Evolutionary conservation across 495 filamentous ascomycete genomes (phyloP), one percentile per base, ranked within the genome.

Genomic region (Chaetomium fimeti): DNA sequence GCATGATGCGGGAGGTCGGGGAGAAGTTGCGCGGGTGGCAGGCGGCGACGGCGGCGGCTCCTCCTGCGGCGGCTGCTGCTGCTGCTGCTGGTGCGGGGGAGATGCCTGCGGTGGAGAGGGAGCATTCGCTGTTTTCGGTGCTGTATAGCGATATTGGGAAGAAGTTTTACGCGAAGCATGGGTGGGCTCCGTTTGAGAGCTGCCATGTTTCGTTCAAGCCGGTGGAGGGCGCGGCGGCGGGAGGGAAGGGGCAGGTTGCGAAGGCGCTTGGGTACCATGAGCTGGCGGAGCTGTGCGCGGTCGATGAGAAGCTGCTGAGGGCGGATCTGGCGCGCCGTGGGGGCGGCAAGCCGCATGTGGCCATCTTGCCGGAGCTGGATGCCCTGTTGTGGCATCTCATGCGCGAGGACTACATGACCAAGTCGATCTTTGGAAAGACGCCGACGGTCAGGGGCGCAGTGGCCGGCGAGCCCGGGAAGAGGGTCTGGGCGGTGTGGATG

Each of bases 71-170:
- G 22, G 42, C 57, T 12, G 25, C 79, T 7, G 72, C 74, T n/a
- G 69, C 74, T 58, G 73, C 73, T 25, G 6, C 9, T 22, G 28
- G 42, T 9, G 42, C 6, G 15, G 56, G 79, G 7, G 73, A 75
- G 20, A 69, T 75, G 53, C n/a, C n/a, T n/a, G 74, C 72, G 36
- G 42, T n/a, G 28, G 42, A 60, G 11, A 47, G 54, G 32, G 55
- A 28, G 45, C 58, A 27, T 0, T 32, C 75, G 16, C 63, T 85
- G 22, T 92, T 90, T 71, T 88, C 88, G 11, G 84, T 93, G 27
- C 76, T 98, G 38, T 98, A 88, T 76, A 97, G 93, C 12, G 94
- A 98, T 74, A 97, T 98, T 69, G 94, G 94, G 5, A 96, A 95
- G 80, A 75, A 75, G n/a, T 97, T 95, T 75, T 98, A 97, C 74